A percentile compares a stretch with the other conserved stretches of the same genome.
These are phyloP conservation scores for Meredithiella fracta DNA, from an alignment of 2,329 filamentous ascomycete genomes.

Conservation along the genomic window DNA sequence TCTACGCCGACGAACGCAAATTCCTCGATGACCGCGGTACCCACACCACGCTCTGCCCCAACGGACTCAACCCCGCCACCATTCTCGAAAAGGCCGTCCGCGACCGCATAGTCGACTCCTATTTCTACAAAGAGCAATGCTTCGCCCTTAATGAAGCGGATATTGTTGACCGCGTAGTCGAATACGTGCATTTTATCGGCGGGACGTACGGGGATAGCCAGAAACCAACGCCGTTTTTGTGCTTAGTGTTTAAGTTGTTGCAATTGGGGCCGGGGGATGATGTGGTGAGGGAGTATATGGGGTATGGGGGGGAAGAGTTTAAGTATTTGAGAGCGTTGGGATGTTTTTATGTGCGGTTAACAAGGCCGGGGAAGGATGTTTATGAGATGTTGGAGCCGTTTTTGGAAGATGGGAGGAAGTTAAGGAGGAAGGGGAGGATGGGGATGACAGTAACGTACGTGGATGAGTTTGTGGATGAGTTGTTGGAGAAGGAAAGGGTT, in stretches of 20 bases:
- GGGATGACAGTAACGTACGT: constrained; percentile 64
- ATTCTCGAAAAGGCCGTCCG: constrained; percentile 91
- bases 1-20: constrained; percentile 60
- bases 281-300: constrained; percentile 64
- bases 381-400: constrained; percentile 68
- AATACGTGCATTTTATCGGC: constrained; percentile 65
- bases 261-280: constrained; percentile 70
- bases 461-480: constrained; percentile 86
- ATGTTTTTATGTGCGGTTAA: constrained; percentile 83
- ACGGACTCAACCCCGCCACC: constrained; percentile 84
- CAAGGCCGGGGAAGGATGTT: constrained; percentile 65
- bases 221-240: constrained; percentile 82
- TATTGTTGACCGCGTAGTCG: constrained; percentile 76
- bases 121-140: constrained; percentile 98
- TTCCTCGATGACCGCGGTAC: constrained; percentile 88
- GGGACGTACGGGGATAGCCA: constrained; percentile 75
- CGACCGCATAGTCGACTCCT: constrained; percentile 86
- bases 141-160: constrained; percentile 78
- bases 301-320: constrained; percentile 57
- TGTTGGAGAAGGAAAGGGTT: constrained; percentile 74
- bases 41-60: constrained; percentile 54
- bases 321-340: constrained; percentile 83
- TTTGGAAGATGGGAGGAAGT: constrained; percentile 65
- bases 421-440: constrained; percentile 58
- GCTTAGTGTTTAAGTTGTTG: constrained; percentile 83